Conservation (phyloP, 805 yeast genomes). For the Cyberlindnera maclurae region DNA sequence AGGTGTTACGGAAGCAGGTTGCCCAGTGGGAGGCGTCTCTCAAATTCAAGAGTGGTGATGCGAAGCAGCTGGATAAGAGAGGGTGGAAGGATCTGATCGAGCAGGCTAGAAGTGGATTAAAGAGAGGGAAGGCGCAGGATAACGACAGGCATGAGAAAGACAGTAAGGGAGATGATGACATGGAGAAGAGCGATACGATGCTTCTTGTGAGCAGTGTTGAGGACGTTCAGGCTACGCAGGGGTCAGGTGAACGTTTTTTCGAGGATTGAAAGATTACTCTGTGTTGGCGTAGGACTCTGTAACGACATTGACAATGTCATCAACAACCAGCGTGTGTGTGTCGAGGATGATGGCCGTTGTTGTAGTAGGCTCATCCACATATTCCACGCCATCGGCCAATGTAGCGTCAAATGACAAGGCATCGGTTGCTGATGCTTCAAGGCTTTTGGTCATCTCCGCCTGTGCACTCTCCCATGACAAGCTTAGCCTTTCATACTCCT, state of each 20-base stretch:
- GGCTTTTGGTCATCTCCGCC: not conserved
- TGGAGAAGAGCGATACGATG: slow-evolving; percentile 1
- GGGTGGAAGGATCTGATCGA: slow-evolving; percentile 19
- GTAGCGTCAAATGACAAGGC: too few species aligned
- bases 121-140: not conserved
- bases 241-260: slow-evolving; percentile 3
- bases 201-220: slow-evolving; percentile 1
- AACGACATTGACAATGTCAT: slow-evolving; percentile 17
- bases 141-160: not conserved
- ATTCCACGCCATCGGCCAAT: not conserved
- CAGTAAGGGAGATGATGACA: not conserved
- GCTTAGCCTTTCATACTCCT: not conserved
- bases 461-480: not conserved
- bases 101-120: slow-evolving; percentile 4
- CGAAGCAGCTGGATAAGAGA: slow-evolving; percentile 11
- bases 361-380: slow-evolving; percentile 1
- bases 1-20: slow-evolving; percentile 47
- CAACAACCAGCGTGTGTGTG: slow-evolving; percentile 11
- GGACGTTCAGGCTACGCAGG: not conserved
- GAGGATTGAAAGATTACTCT: not conserved
- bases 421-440: too few species aligned
- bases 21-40: slow-evolving; percentile 56
- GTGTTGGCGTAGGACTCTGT: slow-evolving; percentile 7
- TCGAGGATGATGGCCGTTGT: slow-evolving; percentile 1
- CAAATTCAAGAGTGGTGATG: slow-evolving; percentile 6